Conservation (phyloP, 2,329 filamentous ascomycete genomes). For the Phaeosphaeriaceae sp. region DNA sequence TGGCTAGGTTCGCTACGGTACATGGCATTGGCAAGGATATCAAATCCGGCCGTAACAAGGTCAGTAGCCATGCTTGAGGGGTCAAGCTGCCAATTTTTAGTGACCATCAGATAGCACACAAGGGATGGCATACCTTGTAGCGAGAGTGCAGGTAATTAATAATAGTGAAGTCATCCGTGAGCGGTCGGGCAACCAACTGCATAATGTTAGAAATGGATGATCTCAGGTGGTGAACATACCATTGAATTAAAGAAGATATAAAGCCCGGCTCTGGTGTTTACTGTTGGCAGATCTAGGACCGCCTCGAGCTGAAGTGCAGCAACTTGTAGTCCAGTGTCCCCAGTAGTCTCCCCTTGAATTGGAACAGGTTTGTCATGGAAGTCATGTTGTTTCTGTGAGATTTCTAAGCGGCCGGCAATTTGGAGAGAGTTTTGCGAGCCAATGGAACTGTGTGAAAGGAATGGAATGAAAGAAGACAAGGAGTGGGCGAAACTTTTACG, state of each 20-base stretch:
- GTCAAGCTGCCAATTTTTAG: slow-evolving; percentile 66
- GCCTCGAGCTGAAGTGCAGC: slow-evolving; percentile 60
- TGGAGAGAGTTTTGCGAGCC: slow-evolving; percentile 60
- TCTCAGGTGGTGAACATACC: slow-evolving; percentile 55
- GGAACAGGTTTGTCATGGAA: slow-evolving; percentile 53
- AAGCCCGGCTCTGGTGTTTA: slow-evolving; percentile 79
- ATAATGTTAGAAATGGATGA: slow-evolving; percentile 38
- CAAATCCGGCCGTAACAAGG: slow-evolving; percentile 86
- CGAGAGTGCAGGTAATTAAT: slow-evolving; percentile 83
- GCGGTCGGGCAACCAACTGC: slow-evolving; percentile 80
- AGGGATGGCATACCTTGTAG: slow-evolving; percentile 68
- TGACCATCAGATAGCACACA: not conserved
- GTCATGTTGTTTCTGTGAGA: slow-evolving; percentile 49
- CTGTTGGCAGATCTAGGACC: slow-evolving; percentile 69
- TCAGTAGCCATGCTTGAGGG: slow-evolving; percentile 79
- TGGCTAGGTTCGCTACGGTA: slow-evolving; percentile 69
- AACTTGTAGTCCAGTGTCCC: slow-evolving; percentile 48
- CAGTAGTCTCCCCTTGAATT: slow-evolving; percentile 51
- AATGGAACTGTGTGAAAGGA: slow-evolving; percentile 62
- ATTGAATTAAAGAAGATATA: slow-evolving; percentile 86
- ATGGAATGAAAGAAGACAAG: slow-evolving; percentile 41
- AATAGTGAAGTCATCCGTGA: slow-evolving; percentile 80
- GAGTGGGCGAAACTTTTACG: slow-evolving; percentile 42
- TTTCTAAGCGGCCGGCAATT: slow-evolving; percentile 48
- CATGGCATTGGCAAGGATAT: slow-evolving; percentile 85